Base-by-base conservation (phyloP, 2,329 filamentous ascomycete species). In the Colletotrichum gloeosporioides region DNA sequence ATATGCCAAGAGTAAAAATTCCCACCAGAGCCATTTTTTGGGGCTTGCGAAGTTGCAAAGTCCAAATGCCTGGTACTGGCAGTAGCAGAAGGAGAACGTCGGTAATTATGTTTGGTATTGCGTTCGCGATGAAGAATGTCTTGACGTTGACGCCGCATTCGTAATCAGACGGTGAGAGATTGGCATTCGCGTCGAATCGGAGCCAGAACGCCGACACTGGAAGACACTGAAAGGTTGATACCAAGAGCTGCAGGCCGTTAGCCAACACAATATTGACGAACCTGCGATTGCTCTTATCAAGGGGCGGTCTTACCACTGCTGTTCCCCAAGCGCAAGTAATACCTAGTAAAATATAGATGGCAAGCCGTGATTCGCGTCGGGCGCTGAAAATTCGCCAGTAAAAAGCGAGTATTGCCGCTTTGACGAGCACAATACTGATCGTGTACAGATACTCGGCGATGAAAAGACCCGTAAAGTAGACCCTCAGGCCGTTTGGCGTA, bases 81-180 rank as follows among this genome's bases (percentile, higher is more conserved):
- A 84, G 69, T 2, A 76, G 22, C 16, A 84, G 77, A 22, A 83
- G 80, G 12, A 81, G 22, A 2, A 80, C 57, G 32, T 84, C 81
- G 4, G 80, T 81, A 5, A 80, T 71, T 22, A 83, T 80, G 55
- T 80, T 81, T 2, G 81, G 79, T 10, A 82, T 78, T 4, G 80
- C 78, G 62, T 82, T 83, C 3, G 77, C 78, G 61, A 80, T 80
- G 63, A 83, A 82, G 70, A 82, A 82, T 5, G 77, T 77, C 31
- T 57, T 77, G 8, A 77, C 53, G 13, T 79, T 63, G 8, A 82
- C 74, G 63, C 64, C 61, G 22, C 79, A 81, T 10, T 31, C 27
- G 53, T 76, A 80, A 2, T 77, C 39, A 8, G 59, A 65, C 1
- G 76, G 73, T 10, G 67, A 39, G 25, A 78, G 44, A 13, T 79